Evolutionary conservation across 78 protist genomes (phyloP).

Genomic region (Speleostelium caveatum): DNA sequence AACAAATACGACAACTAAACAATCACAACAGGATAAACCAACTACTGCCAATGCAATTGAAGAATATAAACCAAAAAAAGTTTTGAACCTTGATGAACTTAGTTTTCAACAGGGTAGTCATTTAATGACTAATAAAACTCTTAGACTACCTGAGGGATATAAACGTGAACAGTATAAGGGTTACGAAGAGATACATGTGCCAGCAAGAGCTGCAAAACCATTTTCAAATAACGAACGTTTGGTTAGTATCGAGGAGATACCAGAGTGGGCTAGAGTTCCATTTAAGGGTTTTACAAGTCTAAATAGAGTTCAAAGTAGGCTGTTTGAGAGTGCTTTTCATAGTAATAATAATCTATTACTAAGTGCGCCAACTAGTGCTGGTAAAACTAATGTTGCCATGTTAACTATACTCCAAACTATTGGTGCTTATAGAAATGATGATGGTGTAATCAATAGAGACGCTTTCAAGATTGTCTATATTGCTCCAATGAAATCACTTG

Average conservation of each 20-base stretch:
- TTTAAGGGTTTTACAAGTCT: slow-evolving; percentile 27
- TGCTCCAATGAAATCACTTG: slow-evolving; percentile 99
- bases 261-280: slow-evolving; percentile 58
- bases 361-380: slow-evolving; percentile 99
- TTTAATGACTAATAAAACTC: slow-evolving; percentile 88
- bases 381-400: slow-evolving; percentile 99
- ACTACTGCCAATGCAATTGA: too few relatives aligned
- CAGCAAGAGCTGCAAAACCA: slow-evolving; percentile 83
- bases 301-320: slow-evolving; percentile 82
- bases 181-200: slow-evolving; percentile 94
- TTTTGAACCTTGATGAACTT: slow-evolving; percentile 90
- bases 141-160: slow-evolving; percentile 89
- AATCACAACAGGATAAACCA: slow-evolving; percentile 12
- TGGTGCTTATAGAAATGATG: slow-evolving; percentile 55
- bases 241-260: slow-evolving; percentile 38
- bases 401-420: slow-evolving; percentile 95
- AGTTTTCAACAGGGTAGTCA: slow-evolving; percentile 92
- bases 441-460: slow-evolving; percentile 80
- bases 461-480: slow-evolving; percentile 96
- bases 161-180: slow-evolving; percentile 83
- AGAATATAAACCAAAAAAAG: neutral
- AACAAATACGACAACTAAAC: neutral
- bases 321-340: slow-evolving; percentile 89
- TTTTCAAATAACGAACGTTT: slow-evolving; percentile 28
- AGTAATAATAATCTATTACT: slow-evolving; percentile 93